Evolutionary conservation across 2,329 filamentous ascomycete genomes (phyloP).

Genomic region (Penicillium sp.): DNA sequence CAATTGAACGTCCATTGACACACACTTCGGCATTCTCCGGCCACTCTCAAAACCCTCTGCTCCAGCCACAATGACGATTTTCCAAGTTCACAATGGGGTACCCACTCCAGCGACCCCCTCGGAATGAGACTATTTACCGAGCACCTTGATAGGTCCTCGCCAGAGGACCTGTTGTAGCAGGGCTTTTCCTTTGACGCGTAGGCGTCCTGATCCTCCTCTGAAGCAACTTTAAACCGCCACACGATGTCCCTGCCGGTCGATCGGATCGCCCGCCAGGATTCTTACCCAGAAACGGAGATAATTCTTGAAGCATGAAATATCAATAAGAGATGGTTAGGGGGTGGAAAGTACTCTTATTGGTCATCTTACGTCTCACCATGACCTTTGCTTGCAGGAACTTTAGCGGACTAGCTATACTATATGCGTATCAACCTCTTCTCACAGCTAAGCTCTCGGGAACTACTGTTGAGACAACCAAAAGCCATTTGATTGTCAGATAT

Average conservation of each 20-base stretch:
- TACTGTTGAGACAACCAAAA: neutral
- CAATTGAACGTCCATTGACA: neutral
- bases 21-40: slow-evolving; percentile 14
- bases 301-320: neutral
- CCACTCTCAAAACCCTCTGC: slow-evolving; percentile 1
- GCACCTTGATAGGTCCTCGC: neutral
- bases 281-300: neutral
- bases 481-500: neutral
- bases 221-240: neutral
- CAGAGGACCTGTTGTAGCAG: neutral
- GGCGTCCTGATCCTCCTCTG: neutral
- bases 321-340: neutral
- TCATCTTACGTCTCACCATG: neutral
- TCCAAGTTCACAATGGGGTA: slow-evolving; percentile 10
- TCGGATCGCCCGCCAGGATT: neutral
- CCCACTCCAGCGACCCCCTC: slow-evolving; percentile 10
- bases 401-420: no score
- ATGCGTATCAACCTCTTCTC: neutral
- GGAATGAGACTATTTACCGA: slow-evolving; percentile 5
- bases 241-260: neutral
- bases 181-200: neutral
- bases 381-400: neutral
- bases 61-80: neutral
- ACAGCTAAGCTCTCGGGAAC: neutral
- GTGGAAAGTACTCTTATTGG: neutral